Base-by-base conservation (phyloP, 2,329 filamentous ascomycete species). In the Cadophora luteo-olivacea region DNA sequence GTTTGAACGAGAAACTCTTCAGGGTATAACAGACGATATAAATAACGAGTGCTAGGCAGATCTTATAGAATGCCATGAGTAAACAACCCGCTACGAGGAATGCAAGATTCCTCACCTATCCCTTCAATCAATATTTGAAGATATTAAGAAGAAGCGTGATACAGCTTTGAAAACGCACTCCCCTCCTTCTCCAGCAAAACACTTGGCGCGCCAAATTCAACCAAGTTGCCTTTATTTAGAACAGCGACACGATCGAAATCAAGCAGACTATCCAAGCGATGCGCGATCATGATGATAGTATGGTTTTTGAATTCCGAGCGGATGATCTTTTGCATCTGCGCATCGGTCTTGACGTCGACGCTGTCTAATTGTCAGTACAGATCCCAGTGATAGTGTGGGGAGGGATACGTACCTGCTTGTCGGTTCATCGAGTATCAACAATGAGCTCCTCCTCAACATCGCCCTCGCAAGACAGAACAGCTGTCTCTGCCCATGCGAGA, bases 191-290 rank as follows among this genome's bases (percentile, higher is more conserved):
- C 29, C 54, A 81, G 75, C 65, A 98, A 83, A 72, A 92, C 89
- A 82, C 89, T 94, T 0, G 95, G 95, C 74, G 95, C 90, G 14
- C 89, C 95, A 77, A 87, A 97, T 81, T 98, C 94, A 11, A 94
- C 85, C 24, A 97, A 89, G 70, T 87, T 82, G n/a, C 70, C 70
- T 29, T 55, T 70, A 61, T 83, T 79, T 78, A 84, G 79, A 8
- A 84, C 81, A 5, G 80, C 77, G 63, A 84, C 77, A 24, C 75
- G 77, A 72, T 84, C 82, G 72, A 81, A 83, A 69, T 82, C 81
- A 22, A 80, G 74, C 51, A 83, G 82, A 0, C 81, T 83, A 29
- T 76, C 67, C 14, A 77, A 49, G 8, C 74, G 67, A 68, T 77
- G 75, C 41, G 73, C 75, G 4, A 76, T 70, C 2, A 71, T 68